phyloP scores from a whole-genome alignment of 768 basidiomycete species.

The Naganishia randhawae region DNA sequence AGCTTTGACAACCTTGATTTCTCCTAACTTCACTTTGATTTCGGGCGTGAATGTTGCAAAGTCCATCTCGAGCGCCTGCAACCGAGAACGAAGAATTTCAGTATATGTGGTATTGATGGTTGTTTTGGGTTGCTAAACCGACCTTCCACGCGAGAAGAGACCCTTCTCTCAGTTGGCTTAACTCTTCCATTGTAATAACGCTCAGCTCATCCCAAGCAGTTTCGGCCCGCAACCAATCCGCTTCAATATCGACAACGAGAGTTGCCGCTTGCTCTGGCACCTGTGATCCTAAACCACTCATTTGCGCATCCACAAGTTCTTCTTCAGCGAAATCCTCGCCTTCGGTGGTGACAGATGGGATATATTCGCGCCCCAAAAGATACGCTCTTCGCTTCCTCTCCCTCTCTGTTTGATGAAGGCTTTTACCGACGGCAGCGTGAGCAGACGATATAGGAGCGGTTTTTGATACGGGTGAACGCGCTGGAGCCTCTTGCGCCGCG shows the following conservation, averaged over 20 bases:
- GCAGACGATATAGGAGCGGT: background rate
- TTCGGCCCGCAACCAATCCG: conserved; percentile 3
- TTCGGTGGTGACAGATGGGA: background rate
- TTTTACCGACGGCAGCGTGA: background rate
- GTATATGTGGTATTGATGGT: background rate
- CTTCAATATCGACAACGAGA: background rate
- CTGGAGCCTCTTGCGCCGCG: background rate
- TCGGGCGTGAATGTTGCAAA: conserved; percentile 24
- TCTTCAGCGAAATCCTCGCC: conserved; percentile 4
- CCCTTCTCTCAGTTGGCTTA: conserved; percentile 2
- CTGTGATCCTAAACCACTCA: background rate
- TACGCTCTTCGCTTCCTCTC: conserved; percentile 15
- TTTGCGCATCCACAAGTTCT: conserved; percentile 2
- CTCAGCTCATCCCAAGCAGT: background rate
- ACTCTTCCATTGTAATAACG: background rate
- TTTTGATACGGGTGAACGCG: background rate
- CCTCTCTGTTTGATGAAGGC: conserved; percentile 6
- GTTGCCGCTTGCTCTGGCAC: background rate
- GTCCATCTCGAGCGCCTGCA: conserved; percentile 21
- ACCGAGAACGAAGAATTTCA: background rate
- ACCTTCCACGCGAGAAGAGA: conserved; percentile 24
- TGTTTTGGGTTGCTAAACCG: background rate
- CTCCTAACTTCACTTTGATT: conserved; percentile 9
- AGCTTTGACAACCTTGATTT: conserved; percentile 11
- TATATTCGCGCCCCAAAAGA: conserved; percentile 4